Evolutionary conservation across 768 basidiomycete species (phyloP), one percentile per base, ranked within the genome.

Genomic region (Calocybe indica): DNA sequence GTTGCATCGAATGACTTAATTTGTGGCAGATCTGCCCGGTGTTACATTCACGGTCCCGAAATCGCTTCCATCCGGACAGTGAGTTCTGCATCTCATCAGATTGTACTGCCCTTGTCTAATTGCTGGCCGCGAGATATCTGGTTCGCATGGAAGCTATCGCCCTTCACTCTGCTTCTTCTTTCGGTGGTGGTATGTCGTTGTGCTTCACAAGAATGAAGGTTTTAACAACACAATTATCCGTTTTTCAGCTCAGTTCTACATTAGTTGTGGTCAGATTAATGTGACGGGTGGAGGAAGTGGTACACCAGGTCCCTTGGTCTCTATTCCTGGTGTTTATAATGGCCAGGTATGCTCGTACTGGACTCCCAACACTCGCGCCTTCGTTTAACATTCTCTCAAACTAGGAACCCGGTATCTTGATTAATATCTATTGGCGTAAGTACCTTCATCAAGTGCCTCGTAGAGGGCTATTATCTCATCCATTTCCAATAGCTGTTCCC

Each of bases 281-380:
- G 53, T 57, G 2, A 57, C 53, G 29, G 56, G 56, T 12, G 53
- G 51, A 13, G 56, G 56, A 52, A 52, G 37, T 30, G 55, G 53
- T 8, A 48, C 14, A 29, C 54, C 51, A 30, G 47, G 49, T 10
- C 52, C 52, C n/a, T 43, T 55, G 2, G 54, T 55, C 34, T 45
- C 55, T 14, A 56, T 56, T 33, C 55, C 55, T 4, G 55, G 55
- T 3, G 55, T 56, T 13, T 56, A 56, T 36, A 53, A 8, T 32
- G 51, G 51, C 11, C 44, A 35, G 11, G 51, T 49, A 34, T 5
- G 51, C 37, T 11, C 12, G 32, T 9, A 38, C 11, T 15, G 8
- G 29, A n/a, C 11, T 40, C 30, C 30, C 28, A n/a, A 7, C 3
- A 9, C 5, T 8, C 2, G 5, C 6, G 14, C 11, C 15, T 37